These are phyloP conservation scores for Goffeauzyma gilvescens DNA, from an alignment of 768 basidiomycete species.

Conservation along the genomic window DNA sequence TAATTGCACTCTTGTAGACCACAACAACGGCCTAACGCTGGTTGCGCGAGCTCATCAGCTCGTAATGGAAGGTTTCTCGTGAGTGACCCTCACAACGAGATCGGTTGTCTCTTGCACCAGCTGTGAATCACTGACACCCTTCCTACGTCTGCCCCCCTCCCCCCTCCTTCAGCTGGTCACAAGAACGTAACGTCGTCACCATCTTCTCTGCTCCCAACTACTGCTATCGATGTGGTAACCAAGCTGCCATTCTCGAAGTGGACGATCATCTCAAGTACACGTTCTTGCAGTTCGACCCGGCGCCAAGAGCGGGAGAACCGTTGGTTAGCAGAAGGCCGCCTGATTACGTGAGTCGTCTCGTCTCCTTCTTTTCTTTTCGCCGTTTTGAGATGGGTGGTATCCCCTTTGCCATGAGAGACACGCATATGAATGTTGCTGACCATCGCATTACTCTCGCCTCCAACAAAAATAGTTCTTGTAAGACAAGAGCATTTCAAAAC, in stretches of 20 bases:
- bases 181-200: slow-evolving; percentile 65
- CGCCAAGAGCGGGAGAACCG: slow-evolving; percentile 93
- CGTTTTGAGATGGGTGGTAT: no score
- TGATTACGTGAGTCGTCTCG: slow-evolving; percentile 27
- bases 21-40: slow-evolving; percentile 92
- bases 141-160: neutral
- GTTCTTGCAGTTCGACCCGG: slow-evolving; percentile 95
- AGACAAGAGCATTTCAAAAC: no score
- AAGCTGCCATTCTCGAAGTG: slow-evolving; percentile 99
- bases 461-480: no score
- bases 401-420: no score
- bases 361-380: neutral
- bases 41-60: slow-evolving; percentile 86
- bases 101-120: neutral
- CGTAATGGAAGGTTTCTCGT: slow-evolving; percentile 75
- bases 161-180: slow-evolving; percentile 61
- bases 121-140: neutral
- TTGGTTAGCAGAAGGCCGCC: slow-evolving; percentile 50
- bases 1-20: slow-evolving; percentile 36
- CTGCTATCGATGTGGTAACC: slow-evolving; percentile 89
- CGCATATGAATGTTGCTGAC: no score
- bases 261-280: slow-evolving; percentile 44
- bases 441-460: no score
- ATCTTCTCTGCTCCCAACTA: slow-evolving; percentile 33
- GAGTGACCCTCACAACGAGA: neutral